Evolutionary conservation across 2,329 filamentous ascomycete species (phyloP).

Genomic region (Knufia petricola): DNA sequence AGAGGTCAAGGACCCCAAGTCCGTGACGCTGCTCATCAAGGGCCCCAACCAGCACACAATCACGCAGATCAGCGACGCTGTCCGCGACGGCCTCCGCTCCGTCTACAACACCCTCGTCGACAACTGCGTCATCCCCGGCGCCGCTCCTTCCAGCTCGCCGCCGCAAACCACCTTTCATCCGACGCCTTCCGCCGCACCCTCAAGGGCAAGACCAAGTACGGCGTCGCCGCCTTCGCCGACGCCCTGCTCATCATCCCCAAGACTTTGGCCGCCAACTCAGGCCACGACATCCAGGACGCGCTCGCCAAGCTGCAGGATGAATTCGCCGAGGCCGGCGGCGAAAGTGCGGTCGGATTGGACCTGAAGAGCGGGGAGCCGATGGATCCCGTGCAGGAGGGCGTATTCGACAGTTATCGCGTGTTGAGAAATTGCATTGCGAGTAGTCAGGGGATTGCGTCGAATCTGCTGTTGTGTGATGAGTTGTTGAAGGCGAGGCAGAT

Average conservation of each 20-base stretch:
- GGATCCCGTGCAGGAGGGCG: constrained; percentile 85
- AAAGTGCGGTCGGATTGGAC: constrained; percentile 78
- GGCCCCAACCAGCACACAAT: constrained; percentile 96
- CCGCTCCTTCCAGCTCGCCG: constrained; percentile 90
- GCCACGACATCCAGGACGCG: constrained; percentile 93
- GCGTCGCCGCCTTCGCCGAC: constrained; percentile 89
- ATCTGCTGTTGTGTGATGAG: constrained; percentile 91
- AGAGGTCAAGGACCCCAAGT: constrained; percentile 97
- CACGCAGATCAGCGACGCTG: constrained; percentile 89
- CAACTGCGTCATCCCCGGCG: constrained; percentile 85
- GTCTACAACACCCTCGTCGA: constrained; percentile 99
- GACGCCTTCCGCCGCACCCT: constrained; percentile 80
- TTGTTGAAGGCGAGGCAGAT: constrained; percentile 96
- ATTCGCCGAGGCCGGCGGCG: constrained; percentile 67
- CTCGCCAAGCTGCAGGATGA: constrained; percentile 82
- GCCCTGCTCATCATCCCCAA: constrained; percentile 93
- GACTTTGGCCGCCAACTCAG: constrained; percentile 89
- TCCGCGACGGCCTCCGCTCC: constrained; percentile 85
- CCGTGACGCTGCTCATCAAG: constrained; percentile 94
- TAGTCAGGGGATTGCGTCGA: constrained; percentile 88
- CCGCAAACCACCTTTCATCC: constrained; percentile 74
- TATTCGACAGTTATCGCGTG: constrained; percentile 94
- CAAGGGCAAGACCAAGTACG: constrained; percentile 97
- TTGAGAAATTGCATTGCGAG: constrained; percentile 88
- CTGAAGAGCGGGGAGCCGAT: constrained; percentile 81